Evolutionary conservation across 768 basidiomycete species (phyloP).

Genomic region (Lyophyllum decastes): DNA sequence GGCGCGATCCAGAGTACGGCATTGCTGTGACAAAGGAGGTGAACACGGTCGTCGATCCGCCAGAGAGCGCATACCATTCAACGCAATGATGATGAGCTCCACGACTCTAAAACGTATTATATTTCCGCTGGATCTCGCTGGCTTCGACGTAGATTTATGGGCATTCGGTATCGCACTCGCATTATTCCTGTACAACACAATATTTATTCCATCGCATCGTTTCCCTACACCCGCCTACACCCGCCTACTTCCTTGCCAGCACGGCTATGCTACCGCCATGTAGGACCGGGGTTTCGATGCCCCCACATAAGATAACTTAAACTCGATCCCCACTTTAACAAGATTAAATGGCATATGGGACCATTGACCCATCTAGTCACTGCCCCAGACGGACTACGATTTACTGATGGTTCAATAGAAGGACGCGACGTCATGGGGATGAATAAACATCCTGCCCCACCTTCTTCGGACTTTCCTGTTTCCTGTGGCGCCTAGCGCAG

Average conservation of each 20-base stretch:
- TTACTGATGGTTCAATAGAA: not conserved
- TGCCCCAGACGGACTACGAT: not conserved
- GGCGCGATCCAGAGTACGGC: not conserved
- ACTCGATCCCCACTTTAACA: no score
- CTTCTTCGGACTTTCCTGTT: not conserved
- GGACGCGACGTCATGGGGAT: not conserved
- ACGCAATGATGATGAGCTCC: not conserved
- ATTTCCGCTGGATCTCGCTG: not conserved
- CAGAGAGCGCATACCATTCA: not conserved
- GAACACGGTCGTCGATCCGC: not conserved
- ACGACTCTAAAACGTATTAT: not conserved
- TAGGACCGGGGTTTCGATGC: no score
- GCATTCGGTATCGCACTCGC: not conserved
- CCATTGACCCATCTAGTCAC: not conserved
- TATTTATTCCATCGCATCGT: not conserved
- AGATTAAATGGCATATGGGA: not conserved
- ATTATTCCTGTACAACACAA: conserved; percentile 1
- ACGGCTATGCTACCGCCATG: no score
- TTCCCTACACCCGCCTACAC: not conserved
- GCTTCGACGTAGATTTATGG: not conserved
- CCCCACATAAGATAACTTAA: no score
- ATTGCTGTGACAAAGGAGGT: conserved; percentile 3
- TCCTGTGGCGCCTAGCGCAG: not conserved
- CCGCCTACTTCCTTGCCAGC: no score
- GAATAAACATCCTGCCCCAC: not conserved